Evolutionary conservation across 192 early-diverging fungal species (phyloP).

Genomic region (Haplosporangium gracile): DNA sequence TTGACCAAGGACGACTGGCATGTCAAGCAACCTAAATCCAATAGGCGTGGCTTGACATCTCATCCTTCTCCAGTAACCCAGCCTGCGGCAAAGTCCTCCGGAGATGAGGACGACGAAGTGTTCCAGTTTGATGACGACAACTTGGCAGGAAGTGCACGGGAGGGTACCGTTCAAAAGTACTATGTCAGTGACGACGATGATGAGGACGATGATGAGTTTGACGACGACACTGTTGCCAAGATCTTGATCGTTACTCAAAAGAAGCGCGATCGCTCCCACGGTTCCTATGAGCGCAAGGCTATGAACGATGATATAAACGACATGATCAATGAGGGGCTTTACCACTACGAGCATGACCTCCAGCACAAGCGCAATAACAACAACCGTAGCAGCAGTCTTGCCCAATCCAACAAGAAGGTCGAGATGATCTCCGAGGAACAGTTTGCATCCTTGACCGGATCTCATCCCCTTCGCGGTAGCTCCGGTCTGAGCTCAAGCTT

Average conservation of each 20-base stretch:
- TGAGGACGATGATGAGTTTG: constrained; percentile 88
- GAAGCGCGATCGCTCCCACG: constrained; percentile 75
- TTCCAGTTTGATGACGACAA: constrained; percentile 86
- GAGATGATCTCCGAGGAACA: constrained; percentile 70
- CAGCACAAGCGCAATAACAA: constrained; percentile 63
- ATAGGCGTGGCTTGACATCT: constrained; percentile 28
- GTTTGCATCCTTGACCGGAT: constrained; percentile 63
- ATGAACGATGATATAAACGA: constrained; percentile 88
- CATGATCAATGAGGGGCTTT: constrained; percentile 96
- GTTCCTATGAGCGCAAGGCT: constrained; percentile 82
- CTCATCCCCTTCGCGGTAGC: constrained; percentile 6
- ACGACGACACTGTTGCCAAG: constrained; percentile 89
- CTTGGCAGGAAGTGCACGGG: constrained; percentile 66
- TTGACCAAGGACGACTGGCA: constrained; percentile 34
- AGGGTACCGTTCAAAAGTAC: constrained; percentile 64
- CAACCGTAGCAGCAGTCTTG: constrained; percentile 36
- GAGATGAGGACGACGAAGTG: constrained; percentile 75
- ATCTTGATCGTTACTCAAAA: constrained; percentile 95
- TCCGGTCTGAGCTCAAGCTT: not conserved
- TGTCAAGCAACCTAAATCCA: constrained; percentile 41
- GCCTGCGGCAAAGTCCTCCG: not conserved
- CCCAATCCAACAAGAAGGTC: constrained; percentile 66
- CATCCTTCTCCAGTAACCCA: constrained; percentile 12
- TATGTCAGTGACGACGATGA: constrained; percentile 73
- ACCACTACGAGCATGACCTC: constrained; percentile 87